Evolutionary conservation across 2,329 filamentous ascomycete genomes (phyloP).

Genomic region (Colletotrichum coccodes): DNA sequence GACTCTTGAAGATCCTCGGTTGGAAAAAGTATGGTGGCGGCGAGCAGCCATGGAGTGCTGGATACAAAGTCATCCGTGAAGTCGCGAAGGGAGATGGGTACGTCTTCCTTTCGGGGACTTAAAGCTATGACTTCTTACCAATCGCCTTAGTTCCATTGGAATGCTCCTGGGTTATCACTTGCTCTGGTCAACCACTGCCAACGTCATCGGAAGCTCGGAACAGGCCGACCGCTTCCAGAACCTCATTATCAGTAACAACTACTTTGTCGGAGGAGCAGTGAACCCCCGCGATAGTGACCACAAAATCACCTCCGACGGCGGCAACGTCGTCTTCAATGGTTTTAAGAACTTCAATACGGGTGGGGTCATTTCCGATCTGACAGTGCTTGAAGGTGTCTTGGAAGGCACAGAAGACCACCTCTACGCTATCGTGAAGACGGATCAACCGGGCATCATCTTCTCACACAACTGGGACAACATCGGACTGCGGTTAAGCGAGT

Average conservation of each 20-base stretch:
- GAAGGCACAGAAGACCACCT: conserved; percentile 69
- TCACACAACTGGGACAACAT: conserved; percentile 74
- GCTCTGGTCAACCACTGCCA: conserved; percentile 70
- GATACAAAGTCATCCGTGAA: conserved; percentile 68
- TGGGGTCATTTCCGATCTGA: conserved; percentile 73
- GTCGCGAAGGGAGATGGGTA: conserved; percentile 72
- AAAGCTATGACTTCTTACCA: not conserved
- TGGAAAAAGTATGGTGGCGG: conserved; percentile 54
- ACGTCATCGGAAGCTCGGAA: conserved; percentile 67
- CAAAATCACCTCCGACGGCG: conserved; percentile 63
- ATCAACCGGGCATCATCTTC: conserved; percentile 67
- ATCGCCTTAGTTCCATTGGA: conserved; percentile 59
- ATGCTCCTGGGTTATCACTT: conserved; percentile 75
- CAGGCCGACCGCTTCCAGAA: conserved; percentile 68
- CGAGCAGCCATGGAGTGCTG: conserved; percentile 57
- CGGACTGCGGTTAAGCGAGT: conserved; percentile 71
- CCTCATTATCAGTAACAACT: conserved; percentile 70
- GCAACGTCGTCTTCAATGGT: conserved; percentile 68
- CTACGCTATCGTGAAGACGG: conserved; percentile 68
- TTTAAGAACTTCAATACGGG: conserved; percentile 76
- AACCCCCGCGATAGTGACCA: conserved; percentile 73
- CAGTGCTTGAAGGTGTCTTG: conserved; percentile 71
- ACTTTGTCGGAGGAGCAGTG: conserved; percentile 73
- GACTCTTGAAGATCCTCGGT: conserved; percentile 50
- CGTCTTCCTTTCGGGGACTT: not conserved